Evolutionary conservation across 2,329 filamentous ascomycete species (phyloP).

Genomic region (Ceratocystis diversiconidia): DNA sequence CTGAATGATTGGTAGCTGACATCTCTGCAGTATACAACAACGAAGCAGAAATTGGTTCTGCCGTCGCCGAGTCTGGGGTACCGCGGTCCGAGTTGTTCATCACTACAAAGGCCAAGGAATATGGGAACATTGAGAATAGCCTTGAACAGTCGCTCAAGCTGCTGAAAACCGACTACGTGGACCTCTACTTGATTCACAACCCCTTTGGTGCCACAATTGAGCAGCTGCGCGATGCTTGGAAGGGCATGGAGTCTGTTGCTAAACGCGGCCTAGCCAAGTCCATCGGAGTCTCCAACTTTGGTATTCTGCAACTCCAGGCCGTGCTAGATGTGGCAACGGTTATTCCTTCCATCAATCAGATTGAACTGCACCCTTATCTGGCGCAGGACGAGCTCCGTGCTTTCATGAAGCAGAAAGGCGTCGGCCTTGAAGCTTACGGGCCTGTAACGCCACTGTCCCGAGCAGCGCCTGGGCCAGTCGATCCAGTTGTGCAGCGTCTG

Average conservation of each 20-base stretch:
- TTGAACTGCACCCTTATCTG: conserved; percentile 55
- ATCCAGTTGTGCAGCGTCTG: not conserved
- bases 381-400: conserved; percentile 44
- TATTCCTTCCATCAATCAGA: conserved; percentile 50
- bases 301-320: conserved; percentile 29
- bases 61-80: conserved; percentile 29
- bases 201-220: conserved; percentile 19
- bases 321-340: conserved; percentile 37
- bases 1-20: not conserved
- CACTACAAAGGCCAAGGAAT: conserved; percentile 42
- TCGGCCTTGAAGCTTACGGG: conserved; percentile 50
- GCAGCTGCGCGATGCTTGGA: conserved; percentile 22
- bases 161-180: conserved; percentile 38
- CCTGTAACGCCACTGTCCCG: conserved; percentile 25
- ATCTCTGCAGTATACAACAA: conserved; percentile 28
- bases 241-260: conserved; percentile 29
- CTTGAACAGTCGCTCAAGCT: conserved; percentile 36
- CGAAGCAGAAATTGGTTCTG: conserved; percentile 31
- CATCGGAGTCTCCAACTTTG: conserved; percentile 41
- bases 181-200: conserved; percentile 39
- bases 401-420: conserved; percentile 42
- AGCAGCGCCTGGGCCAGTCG: not conserved
- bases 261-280: conserved; percentile 29
- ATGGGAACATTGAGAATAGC: conserved; percentile 31
- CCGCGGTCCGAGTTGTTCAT: conserved; percentile 32